Evolutionary conservation across 208 protist genomes (phyloP).

Genomic region (Crithidia fasciculata): DNA sequence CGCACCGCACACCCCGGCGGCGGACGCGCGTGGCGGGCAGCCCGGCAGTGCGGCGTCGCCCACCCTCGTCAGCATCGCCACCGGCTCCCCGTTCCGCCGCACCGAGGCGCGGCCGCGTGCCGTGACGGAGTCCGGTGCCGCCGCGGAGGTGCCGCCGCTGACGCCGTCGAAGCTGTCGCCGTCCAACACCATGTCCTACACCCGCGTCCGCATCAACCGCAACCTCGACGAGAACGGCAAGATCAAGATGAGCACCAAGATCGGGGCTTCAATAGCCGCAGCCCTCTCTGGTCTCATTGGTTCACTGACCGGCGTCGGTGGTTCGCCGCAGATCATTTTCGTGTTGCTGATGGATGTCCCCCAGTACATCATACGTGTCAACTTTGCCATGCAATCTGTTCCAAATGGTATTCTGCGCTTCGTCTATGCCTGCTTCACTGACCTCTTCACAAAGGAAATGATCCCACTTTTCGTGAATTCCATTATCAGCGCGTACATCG

Average conservation of each 20-base stretch:
- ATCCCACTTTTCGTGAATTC: slow-evolving; percentile 36
- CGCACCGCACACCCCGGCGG: not conserved
- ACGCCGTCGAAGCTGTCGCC: slow-evolving; percentile 39
- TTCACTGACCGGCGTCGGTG: slow-evolving; percentile 48
- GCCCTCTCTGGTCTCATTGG: slow-evolving; percentile 43
- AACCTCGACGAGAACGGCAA: slow-evolving; percentile 44
- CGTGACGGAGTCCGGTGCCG: slow-evolving; percentile 26
- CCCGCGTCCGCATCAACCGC: slow-evolving; percentile 50
- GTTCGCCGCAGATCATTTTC: slow-evolving; percentile 55
- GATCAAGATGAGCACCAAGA: slow-evolving; percentile 35
- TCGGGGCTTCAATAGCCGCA: slow-evolving; percentile 30
- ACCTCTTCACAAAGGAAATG: slow-evolving; percentile 35
- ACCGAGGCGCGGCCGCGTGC: slow-evolving; percentile 26
- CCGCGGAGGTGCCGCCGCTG: slow-evolving; percentile 17
- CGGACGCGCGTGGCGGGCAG: not conserved
- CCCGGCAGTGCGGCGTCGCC: not conserved
- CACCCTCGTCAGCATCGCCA: slow-evolving; percentile 29
- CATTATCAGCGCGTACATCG: slow-evolving; percentile 36
- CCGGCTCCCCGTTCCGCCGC: slow-evolving; percentile 29
- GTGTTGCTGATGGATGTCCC: slow-evolving; percentile 47
- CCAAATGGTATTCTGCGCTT: slow-evolving; percentile 40
- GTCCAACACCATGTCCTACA: slow-evolving; percentile 37
- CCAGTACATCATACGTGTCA: slow-evolving; percentile 47
- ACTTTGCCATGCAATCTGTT: slow-evolving; percentile 48
- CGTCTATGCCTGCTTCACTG: slow-evolving; percentile 30